Percentiles rank a stretch among this genome's conserved stretches.
These are phyloP conservation scores for Elsinoe australis DNA, from an alignment of 2,329 filamentous ascomycete species.

Conservation along the genomic window DNA sequence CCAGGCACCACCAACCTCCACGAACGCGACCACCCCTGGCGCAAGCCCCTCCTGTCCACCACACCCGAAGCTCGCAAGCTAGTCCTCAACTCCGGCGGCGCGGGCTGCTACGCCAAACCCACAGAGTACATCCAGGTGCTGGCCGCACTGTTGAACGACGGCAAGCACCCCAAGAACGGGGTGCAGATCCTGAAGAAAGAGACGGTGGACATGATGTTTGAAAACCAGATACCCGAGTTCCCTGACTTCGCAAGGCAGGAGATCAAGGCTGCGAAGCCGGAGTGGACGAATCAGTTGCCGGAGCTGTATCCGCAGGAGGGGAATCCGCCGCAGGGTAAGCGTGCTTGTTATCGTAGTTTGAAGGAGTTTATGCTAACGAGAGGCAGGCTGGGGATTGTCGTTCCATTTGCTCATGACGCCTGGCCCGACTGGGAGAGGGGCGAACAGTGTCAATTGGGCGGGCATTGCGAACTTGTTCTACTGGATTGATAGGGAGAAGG, in stretches of 20 bases:
- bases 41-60: conserved; percentile 40
- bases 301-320: conserved; percentile 45
- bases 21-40: conserved; percentile 46
- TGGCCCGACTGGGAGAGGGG: conserved; percentile 30
- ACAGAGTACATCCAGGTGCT: conserved; percentile 55
- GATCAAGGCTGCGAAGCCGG: conserved; percentile 30
- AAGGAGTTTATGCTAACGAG: background rate
- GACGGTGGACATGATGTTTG: conserved; percentile 57
- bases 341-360: background rate
- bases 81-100: conserved; percentile 54
- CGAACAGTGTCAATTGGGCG: conserved; percentile 32
- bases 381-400: conserved; percentile 46
- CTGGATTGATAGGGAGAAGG: conserved; percentile 34
- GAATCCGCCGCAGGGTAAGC: conserved; percentile 48
- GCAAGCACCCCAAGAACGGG: conserved; percentile 51
- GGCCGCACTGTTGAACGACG: conserved; percentile 56
- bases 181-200: conserved; percentile 46
- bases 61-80: conserved; percentile 37
- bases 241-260: conserved; percentile 31
- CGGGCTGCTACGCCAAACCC: conserved; percentile 52
- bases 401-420: conserved; percentile 32
- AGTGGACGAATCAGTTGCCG: conserved; percentile 26
- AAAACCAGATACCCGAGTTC: conserved; percentile 43
- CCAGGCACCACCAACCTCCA: conserved; percentile 32
- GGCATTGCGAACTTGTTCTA: conserved; percentile 34